Evolutionary conservation across 2,329 filamentous ascomycete species (phyloP).

Genomic region (Neofusicoccum ribis): DNA sequence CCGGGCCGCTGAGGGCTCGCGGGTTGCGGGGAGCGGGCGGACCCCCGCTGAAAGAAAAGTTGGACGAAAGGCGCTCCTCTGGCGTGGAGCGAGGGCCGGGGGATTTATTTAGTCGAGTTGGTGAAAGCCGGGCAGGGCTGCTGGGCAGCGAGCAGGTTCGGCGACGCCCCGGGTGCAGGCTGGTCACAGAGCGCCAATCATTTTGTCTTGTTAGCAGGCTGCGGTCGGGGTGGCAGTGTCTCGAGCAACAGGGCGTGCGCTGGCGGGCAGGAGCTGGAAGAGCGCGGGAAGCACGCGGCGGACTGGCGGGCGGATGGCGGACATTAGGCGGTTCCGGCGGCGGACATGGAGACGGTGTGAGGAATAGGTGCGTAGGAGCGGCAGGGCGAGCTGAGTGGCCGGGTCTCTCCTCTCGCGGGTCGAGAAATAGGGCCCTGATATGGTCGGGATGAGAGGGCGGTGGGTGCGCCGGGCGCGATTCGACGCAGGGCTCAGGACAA

Average conservation of each 20-base stretch:
- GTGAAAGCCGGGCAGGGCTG: not conserved
- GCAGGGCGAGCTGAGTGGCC: not conserved
- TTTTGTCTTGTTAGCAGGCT: not conserved
- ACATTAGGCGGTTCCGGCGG: slow-evolving; percentile 4
- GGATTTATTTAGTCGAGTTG: not conserved
- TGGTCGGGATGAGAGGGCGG: slow-evolving; percentile 11
- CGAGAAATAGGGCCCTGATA: not conserved
- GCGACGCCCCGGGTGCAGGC: not conserved
- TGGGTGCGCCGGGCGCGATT: slow-evolving; percentile 10
- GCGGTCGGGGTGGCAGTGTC: not conserved
- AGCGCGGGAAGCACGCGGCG: slow-evolving; percentile 1
- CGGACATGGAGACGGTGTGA: not conserved
- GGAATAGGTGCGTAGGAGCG: not conserved
- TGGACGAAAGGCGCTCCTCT: not conserved
- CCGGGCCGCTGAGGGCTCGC: not conserved
- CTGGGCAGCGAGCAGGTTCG: not conserved
- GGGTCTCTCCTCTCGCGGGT: slow-evolving; percentile 9
- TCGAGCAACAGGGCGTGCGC: not conserved
- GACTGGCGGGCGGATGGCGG: slow-evolving; percentile 1
- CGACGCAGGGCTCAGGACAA: slow-evolving; percentile 9
- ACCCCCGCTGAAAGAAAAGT: not conserved
- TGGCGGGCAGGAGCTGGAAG: not conserved
- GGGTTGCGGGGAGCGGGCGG: not conserved
- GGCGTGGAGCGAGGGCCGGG: not conserved
- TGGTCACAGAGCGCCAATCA: slow-evolving; percentile 9